A percentile compares a stretch with the other conserved stretches of the same genome.
Evolutionary conservation across 1,139 yeast genomes (phyloP).

Genomic region (Keqinozyma sinolaborantium): DNA sequence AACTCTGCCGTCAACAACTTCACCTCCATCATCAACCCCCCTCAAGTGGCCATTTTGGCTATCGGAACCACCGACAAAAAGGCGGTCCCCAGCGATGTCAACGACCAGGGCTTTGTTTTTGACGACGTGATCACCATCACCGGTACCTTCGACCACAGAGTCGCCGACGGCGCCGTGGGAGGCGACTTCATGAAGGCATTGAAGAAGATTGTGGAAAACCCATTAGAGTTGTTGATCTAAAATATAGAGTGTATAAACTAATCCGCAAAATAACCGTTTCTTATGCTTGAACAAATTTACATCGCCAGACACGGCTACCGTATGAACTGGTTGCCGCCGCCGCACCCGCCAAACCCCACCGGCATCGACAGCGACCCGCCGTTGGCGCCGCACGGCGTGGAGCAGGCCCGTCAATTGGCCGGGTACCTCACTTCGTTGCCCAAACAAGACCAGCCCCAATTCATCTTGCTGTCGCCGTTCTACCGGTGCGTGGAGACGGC

Average conservation of each 20-base stretch:
- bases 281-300: constrained; percentile 45
- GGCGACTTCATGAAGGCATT: constrained; percentile 95
- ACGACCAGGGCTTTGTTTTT: constrained; percentile 88
- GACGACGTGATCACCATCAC: constrained; percentile 90
- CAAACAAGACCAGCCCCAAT: constrained; percentile 50
- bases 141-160: constrained; percentile 97
- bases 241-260: constrained; percentile 19
- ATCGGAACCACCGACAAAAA: constrained; percentile 90
- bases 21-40: constrained; percentile 97
- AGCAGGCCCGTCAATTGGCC: constrained; percentile 75
- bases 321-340: constrained; percentile 78
- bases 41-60: constrained; percentile 92
- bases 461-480: constrained; percentile 77
- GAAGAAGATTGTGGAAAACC: constrained; percentile 91
- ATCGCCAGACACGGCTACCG: constrained; percentile 74
- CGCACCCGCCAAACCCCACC: constrained; percentile 73
- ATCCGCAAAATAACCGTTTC: constrained; percentile 9
- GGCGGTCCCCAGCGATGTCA: constrained; percentile 88
- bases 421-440: constrained; percentile 39
- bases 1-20: constrained; percentile 87
- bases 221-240: constrained; percentile 85
- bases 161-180: constrained; percentile 95
- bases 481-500: constrained; percentile 87
- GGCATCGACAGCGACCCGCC: constrained; percentile 83
- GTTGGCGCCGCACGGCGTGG: constrained; percentile 73